Base-by-base conservation (phyloP, 202 grass and related monocot species). In the Miscanthus sacchariflorus region DNA sequence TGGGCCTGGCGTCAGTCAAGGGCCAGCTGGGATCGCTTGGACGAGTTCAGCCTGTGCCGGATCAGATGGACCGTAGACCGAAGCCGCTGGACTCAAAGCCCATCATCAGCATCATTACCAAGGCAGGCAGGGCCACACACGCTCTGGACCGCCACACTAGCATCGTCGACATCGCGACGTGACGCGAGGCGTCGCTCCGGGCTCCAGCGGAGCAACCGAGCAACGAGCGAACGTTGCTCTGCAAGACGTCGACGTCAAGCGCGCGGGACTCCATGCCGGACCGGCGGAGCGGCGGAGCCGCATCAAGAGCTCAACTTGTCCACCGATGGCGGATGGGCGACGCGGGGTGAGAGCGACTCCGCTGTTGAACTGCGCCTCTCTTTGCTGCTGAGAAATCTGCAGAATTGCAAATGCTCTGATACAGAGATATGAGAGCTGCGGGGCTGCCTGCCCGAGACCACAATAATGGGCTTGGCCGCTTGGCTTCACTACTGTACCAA, bases 281-380 rank as follows among this genome's bases (percentile, higher is more conserved):
- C 7, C 44, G 10, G 12, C 14, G 48, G 14, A 39, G 38, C 38
- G 5, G 38, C 38, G 35, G 35, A 10, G 21, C 71, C 21, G 71
- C 71, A 24, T 27, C 81, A 54, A 6, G 42, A 42, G 15, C 15
- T 48, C 80, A 6, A 14, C 65, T 75, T n/a, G 76, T 58, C 77
- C 44, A 30, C 74, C 35, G 12, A 33, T 13, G 40, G 40, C 40
- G 6, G 40, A 6, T 4, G 45, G 18, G 36, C 69, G 36, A 42
- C 72, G 33, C 65, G n/a, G 9, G 36, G 21, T 82, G 87, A 85
- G 68, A 75, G 87, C 76, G 15, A 85, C 82, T n/a, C 7, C 12
- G 2, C n/a, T 9, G 49, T 80, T 5, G 11, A 36, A n/a, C 82
- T 68, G 56, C 12, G 75, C 68, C 68, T 43, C 87, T 84, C 27